phyloP scores from a whole-genome alignment of 176 grass and related monocot species.

The Avena atlantica region DNA sequence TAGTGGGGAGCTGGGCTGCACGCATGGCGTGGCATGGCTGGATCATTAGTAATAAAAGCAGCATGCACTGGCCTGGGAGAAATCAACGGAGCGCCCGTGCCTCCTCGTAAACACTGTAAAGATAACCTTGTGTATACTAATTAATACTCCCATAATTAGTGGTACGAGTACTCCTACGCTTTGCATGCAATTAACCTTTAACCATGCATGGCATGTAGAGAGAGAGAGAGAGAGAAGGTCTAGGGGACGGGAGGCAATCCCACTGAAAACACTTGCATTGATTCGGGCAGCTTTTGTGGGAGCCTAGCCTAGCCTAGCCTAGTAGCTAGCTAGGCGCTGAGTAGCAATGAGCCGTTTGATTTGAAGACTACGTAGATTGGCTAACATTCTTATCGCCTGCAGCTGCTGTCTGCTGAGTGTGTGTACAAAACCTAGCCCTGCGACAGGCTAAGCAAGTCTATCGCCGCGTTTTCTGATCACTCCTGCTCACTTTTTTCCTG shows the following conservation, averaged over 20 bases:
- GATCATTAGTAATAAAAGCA: slow-evolving; percentile 22
- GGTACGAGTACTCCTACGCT: not conserved
- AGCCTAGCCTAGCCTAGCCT: not conserved
- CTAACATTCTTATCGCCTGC: slow-evolving; percentile 29
- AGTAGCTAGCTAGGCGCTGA: slow-evolving; percentile 1
- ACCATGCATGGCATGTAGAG: not conserved
- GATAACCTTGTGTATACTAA: slow-evolving; percentile 42
- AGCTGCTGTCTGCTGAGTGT: slow-evolving; percentile 13
- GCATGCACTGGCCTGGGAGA: slow-evolving; percentile 65
- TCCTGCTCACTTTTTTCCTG: slow-evolving; percentile 15
- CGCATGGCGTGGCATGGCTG: not conserved
- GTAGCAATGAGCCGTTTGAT: slow-evolving; percentile 30
- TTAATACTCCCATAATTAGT: slow-evolving; percentile 39
- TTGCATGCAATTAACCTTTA: slow-evolving; percentile 40
- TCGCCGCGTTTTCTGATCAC: slow-evolving; percentile 39
- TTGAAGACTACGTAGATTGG: slow-evolving; percentile 31
- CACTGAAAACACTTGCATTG: slow-evolving; percentile 61
- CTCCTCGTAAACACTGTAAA: slow-evolving; percentile 67
- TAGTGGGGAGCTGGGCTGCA: not conserved
- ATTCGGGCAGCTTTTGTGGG: slow-evolving; percentile 63
- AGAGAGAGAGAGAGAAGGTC: not conserved
- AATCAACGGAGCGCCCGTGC: slow-evolving; percentile 80
- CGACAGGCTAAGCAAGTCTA: slow-evolving; percentile 32
- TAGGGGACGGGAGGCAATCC: slow-evolving; percentile 45
- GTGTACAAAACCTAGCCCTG: slow-evolving; percentile 36